Percentiles rank a stretch among this genome's conserved stretches.
phyloP scores from a whole-genome alignment of 2,329 filamentous ascomycete genomes.

The Blastomyces parvus region DNA sequence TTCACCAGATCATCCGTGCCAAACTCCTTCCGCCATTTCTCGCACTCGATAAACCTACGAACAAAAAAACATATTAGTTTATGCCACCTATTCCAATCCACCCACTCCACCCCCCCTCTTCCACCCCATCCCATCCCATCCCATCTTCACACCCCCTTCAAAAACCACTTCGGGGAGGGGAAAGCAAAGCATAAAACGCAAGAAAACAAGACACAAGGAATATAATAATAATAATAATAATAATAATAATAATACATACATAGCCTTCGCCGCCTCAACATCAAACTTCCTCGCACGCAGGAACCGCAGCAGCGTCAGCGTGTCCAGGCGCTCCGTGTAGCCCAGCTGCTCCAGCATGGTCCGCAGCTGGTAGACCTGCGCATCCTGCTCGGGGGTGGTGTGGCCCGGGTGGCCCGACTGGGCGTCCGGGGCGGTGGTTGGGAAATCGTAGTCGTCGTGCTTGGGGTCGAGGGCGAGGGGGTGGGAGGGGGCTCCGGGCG shows the following conservation, averaged over 20 bases:
- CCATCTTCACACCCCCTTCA: not conserved
- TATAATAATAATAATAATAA: not conserved
- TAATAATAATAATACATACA: conserved; percentile 69
- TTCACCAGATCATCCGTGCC: conserved; percentile 72
- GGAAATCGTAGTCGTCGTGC: conserved; percentile 94
- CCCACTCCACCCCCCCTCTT: no score
- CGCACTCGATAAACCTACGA: conserved; percentile 74
- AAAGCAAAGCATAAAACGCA: not conserved
- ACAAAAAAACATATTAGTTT: not conserved
- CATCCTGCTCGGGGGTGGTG: conserved; percentile 78
- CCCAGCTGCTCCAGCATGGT: conserved; percentile 74
- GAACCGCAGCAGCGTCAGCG: conserved; percentile 84
- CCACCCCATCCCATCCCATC: no score
- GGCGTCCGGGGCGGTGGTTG: conserved; percentile 60
- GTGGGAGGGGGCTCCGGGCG: conserved; percentile 16
- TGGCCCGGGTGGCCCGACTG: conserved; percentile 78
- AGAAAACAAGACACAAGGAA: not conserved
- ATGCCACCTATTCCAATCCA: no score
- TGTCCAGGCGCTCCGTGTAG: conserved; percentile 77
- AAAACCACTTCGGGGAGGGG: no score
- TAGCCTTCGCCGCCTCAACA: conserved; percentile 70
- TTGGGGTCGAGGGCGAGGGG: conserved; percentile 62
- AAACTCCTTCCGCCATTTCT: conserved; percentile 84
- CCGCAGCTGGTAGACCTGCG: conserved; percentile 77
- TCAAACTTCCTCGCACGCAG: conserved; percentile 93